Evolutionary conservation across 2,329 filamentous ascomycete genomes (phyloP).

Genomic region (Dichotomopilus funicola): DNA sequence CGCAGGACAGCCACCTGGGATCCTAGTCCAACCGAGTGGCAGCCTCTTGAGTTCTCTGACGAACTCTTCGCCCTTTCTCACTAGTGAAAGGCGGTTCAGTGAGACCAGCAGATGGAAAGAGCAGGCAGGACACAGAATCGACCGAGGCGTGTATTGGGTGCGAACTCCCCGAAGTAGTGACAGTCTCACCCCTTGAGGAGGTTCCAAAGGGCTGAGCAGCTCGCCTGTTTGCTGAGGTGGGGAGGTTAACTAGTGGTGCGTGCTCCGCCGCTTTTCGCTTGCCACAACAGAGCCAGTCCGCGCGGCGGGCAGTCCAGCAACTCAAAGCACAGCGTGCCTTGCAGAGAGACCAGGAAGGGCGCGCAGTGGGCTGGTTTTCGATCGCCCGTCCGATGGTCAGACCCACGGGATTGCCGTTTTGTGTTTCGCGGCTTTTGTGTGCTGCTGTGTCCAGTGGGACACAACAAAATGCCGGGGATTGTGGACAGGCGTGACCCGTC

Average conservation of each 20-base stretch:
- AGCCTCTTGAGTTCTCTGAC: constrained; percentile 13
- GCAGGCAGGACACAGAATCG: neutral
- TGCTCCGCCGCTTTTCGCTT: constrained; percentile 3
- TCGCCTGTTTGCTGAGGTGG: neutral
- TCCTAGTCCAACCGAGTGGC: constrained; percentile 15
- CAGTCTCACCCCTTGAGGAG: no score
- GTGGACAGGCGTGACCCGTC: constrained; percentile 4
- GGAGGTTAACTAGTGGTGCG: neutral
- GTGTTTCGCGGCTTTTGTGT: constrained; percentile 16
- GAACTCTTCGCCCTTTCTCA: constrained; percentile 12
- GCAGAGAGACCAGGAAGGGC: constrained; percentile 7
- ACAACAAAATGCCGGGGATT: constrained; percentile 14
- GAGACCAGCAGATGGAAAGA: constrained; percentile 3
- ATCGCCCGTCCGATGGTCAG: constrained; percentile 11
- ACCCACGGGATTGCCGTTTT: constrained; percentile 18
- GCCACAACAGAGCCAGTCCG: neutral
- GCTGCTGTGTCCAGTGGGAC: constrained; percentile 3
- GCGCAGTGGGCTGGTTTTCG: constrained; percentile 15
- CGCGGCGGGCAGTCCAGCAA: constrained; percentile 10
- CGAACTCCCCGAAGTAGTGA: neutral
- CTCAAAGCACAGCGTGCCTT: constrained; percentile 6
- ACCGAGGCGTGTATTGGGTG: constrained; percentile 7
- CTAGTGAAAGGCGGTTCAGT: constrained; percentile 13
- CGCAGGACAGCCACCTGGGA: constrained; percentile 9
- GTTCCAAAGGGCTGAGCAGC: neutral